A percentile compares a stretch with the other conserved stretches of the same genome.
These are phyloP conservation scores for Acorus gramineus DNA, from an alignment of 106 monocot species.

Conservation along the genomic window DNA sequence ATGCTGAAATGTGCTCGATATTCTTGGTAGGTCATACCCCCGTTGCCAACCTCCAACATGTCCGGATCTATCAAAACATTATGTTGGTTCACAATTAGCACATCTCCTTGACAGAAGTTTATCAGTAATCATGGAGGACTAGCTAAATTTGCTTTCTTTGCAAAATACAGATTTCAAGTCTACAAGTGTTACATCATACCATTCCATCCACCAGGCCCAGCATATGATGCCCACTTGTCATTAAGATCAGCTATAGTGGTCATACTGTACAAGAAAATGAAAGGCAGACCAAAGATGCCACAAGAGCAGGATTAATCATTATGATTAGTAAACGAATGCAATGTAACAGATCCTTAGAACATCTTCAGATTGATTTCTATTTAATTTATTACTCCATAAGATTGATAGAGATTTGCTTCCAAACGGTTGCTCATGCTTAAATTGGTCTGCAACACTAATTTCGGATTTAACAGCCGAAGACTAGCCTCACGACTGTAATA, in stretches of 20 bases:
- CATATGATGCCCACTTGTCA: slow-evolving; percentile 99
- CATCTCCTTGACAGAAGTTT: too few relatives aligned
- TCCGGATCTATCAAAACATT: slow-evolving; percentile 61
- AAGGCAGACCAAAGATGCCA: background rate
- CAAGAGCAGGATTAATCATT: background rate
- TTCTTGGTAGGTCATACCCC: slow-evolving; percentile 76
- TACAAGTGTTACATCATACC: slow-evolving; percentile 24
- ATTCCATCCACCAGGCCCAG: slow-evolving; percentile 99
- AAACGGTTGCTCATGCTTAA: too few relatives aligned
- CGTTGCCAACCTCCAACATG: slow-evolving; percentile 98
- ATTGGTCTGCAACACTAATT: too few relatives aligned
- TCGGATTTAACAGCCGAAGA: too few relatives aligned
- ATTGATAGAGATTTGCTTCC: too few relatives aligned
- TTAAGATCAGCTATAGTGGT: slow-evolving; percentile 83
- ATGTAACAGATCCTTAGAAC: too few relatives aligned
- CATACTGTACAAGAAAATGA: slow-evolving; percentile 44
- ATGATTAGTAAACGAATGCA: too few relatives aligned
- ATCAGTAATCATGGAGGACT: too few relatives aligned
- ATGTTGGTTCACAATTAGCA: too few relatives aligned
- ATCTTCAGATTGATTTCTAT: too few relatives aligned
- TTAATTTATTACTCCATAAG: background rate
- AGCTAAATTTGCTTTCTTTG: background rate
- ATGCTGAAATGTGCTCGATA: slow-evolving; percentile 97
- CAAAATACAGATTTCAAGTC: background rate
- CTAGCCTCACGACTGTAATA: too few relatives aligned